Conservation (phyloP, 306 rosid genomes). For the Malus asiatica region DNA sequence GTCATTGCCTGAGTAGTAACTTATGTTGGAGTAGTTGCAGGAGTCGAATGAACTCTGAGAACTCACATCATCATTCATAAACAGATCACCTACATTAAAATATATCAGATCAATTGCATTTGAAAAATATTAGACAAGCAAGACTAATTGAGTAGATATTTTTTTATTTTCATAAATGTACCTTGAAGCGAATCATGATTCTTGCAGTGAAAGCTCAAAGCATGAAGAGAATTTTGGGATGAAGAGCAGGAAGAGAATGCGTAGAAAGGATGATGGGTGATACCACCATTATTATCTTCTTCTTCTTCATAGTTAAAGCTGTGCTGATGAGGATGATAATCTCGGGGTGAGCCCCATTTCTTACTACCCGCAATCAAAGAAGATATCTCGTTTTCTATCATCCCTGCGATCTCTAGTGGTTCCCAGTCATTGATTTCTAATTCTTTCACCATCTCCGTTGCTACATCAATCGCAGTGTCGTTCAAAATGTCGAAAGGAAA, state of each 20-base stretch:
- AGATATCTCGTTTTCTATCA: conserved; percentile 69
- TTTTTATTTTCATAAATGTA: not conserved
- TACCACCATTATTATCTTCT: conserved; percentile 21
- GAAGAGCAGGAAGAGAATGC: conserved; percentile 44
- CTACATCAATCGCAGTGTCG: conserved; percentile 73
- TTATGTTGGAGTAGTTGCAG: conserved; percentile 40
- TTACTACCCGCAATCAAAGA: conserved; percentile 54
- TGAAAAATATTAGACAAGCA: not conserved
- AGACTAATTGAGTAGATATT: not conserved
- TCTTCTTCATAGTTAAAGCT: conserved; percentile 51
- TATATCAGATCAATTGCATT: not conserved
- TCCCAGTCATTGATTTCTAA: conserved; percentile 69
- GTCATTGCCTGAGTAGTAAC: conserved; percentile 38
- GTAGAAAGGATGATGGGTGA: conserved; percentile 38
- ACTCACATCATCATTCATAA: conserved; percentile 44
- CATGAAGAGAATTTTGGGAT: conserved; percentile 41
- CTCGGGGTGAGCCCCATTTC: conserved; percentile 19
- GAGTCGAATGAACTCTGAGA: conserved; percentile 55
- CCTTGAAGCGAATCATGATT: conserved; percentile 46
- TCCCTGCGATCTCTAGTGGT: conserved; percentile 62
- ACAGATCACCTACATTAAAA: conserved; percentile 32
- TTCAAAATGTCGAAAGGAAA: conserved; percentile 63
- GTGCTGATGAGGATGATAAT: conserved; percentile 35
- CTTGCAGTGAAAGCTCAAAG: conserved; percentile 30
- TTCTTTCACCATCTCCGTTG: conserved; percentile 82